A percentile compares a stretch with the other conserved stretches of the same genome.
Conservation (phyloP, 805 yeast species). For the Pichia eremophila region DNA sequence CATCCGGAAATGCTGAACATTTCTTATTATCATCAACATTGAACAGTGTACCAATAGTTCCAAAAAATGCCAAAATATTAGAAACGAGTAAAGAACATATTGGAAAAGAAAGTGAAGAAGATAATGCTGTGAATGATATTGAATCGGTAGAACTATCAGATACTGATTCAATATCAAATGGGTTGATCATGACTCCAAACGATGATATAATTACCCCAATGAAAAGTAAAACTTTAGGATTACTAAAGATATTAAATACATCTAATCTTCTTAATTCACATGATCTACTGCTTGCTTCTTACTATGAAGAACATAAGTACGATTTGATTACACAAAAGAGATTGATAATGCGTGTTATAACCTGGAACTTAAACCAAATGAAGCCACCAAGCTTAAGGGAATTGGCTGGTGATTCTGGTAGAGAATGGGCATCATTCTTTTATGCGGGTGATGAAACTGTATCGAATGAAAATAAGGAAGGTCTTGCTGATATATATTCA, state of each 20-base stretch:
- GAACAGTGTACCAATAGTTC: no score
- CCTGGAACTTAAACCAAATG: constrained; percentile 32
- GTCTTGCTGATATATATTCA: constrained; percentile 29
- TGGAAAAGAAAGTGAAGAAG: neutral
- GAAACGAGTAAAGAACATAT: neutral
- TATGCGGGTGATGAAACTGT: constrained; percentile 6
- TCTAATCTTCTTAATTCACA: constrained; percentile 19
- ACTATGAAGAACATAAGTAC: constrained; percentile 8
- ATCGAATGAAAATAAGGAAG: neutral
- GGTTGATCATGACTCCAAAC: neutral
- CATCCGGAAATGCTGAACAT: no score
- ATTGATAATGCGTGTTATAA: constrained; percentile 20
- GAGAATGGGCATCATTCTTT: constrained; percentile 9
- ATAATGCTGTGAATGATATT: neutral
- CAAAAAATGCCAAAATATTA: no score
- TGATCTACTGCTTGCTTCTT: constrained; percentile 6
- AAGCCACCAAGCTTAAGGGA: constrained; percentile 7
- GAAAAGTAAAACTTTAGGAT: constrained; percentile 9
- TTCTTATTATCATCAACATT: no score
- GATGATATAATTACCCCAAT: neutral
- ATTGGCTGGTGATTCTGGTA: constrained; percentile 4
- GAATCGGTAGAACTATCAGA: neutral
- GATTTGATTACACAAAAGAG: neutral
- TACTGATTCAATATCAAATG: neutral
- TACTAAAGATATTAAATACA: constrained; percentile 19